A percentile compares a stretch with the other conserved stretches of the same genome.
These are phyloP conservation scores for Ophiocordyceps camponoti-leonardi DNA, from an alignment of 2,329 filamentous ascomycete genomes.

Conservation along the genomic window DNA sequence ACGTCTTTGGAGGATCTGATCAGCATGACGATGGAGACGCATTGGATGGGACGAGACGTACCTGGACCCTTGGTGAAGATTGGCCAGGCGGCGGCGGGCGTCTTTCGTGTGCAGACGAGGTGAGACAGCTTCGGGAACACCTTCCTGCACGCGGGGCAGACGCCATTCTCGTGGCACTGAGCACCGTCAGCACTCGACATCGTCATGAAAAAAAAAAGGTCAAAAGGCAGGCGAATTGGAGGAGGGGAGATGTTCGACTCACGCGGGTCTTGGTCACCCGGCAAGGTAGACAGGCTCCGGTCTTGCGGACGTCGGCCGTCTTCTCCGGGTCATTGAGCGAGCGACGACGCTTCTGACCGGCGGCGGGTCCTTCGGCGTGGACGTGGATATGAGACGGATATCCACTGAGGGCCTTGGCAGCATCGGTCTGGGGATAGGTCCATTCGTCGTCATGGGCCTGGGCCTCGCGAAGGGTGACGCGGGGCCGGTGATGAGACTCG, in stretches of 20 bases:
- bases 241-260: slow-evolving; percentile 11
- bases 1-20: slow-evolving; percentile 12
- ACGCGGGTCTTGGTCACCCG: slow-evolving; percentile 29
- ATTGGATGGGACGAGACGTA: slow-evolving; percentile 6
- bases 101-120: slow-evolving; percentile 20
- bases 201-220: slow-evolving; percentile 1
- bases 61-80: slow-evolving; percentile 20
- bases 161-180: slow-evolving; percentile 22
- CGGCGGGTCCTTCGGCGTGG: slow-evolving; percentile 9
- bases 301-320: slow-evolving; percentile 30
- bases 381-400: slow-evolving; percentile 17
- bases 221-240: too few species aligned
- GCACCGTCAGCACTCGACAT: slow-evolving; percentile 10
- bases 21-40: neutral
- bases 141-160: slow-evolving; percentile 23
- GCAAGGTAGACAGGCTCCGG: slow-evolving; percentile 29
- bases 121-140: slow-evolving; percentile 22
- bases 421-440: slow-evolving; percentile 20
- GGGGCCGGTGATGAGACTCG: slow-evolving; percentile 12
- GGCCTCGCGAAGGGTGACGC: slow-evolving; percentile 16
- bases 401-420: slow-evolving; percentile 13
- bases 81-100: slow-evolving; percentile 18
- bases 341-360: slow-evolving; percentile 18
- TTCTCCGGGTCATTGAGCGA: slow-evolving; percentile 21
- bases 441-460: slow-evolving; percentile 21